Conservation (phyloP, 306 rosid genomes). For the Prunus kanzakura region DNA sequence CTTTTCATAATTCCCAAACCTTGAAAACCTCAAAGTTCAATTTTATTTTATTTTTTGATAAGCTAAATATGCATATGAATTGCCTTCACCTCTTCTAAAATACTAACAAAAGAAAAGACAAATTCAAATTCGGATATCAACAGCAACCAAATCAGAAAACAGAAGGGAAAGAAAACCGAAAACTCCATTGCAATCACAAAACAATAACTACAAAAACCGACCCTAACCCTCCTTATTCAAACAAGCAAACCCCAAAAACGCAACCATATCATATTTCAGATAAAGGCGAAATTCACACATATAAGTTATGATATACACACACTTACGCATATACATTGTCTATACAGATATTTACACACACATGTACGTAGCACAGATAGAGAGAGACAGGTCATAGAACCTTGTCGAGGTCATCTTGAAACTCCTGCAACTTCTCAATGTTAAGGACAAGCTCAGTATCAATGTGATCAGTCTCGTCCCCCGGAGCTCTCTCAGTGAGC, state of each 20-base stretch:
- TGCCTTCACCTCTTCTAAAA: not conserved
- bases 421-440: constrained; percentile 59
- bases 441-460: constrained; percentile 34
- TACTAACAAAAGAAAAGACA: not conserved
- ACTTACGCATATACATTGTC: not conserved
- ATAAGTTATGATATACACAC: not conserved
- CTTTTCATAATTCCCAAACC: not conserved
- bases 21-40: not conserved
- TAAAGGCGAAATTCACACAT: not conserved
- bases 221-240: not conserved
- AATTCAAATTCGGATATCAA: not conserved
- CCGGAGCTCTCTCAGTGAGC: constrained; percentile 25
- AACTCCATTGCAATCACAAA: not conserved
- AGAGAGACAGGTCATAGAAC: constrained; percentile 14
- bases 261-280: not conserved
- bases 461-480: constrained; percentile 33
- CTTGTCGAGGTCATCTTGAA: constrained; percentile 59
- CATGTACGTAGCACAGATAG: not conserved
- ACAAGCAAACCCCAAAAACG: not conserved
- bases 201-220: too few relatives aligned
- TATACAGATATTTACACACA: not conserved
- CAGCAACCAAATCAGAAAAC: constrained; percentile 2
- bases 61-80: not conserved
- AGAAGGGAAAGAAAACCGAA: not conserved
- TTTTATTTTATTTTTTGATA: too few relatives aligned